A percentile compares a stretch with the other conserved stretches of the same genome.
Conservation (phyloP, 2,329 filamentous ascomycete genomes). For the Metarhizium guizhouense region DNA sequence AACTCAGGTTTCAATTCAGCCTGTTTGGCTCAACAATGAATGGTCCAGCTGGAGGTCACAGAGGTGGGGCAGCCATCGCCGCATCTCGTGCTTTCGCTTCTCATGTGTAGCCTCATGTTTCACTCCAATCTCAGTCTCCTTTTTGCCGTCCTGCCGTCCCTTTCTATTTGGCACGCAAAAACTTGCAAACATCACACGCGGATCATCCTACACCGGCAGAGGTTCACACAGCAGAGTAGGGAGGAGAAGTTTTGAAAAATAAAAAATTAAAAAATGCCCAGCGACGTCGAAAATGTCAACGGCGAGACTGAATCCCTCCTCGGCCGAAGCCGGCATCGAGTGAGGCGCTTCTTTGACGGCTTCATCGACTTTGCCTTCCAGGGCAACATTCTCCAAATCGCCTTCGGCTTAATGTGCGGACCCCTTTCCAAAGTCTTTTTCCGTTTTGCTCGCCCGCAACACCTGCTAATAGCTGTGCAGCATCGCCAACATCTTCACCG, state of each 20-base stretch:
- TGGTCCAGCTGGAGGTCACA: no score
- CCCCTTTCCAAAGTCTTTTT: neutral
- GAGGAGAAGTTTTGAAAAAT: no score
- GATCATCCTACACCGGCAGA: no score
- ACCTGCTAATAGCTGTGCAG: slow-evolving; percentile 25
- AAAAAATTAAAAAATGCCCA: neutral
- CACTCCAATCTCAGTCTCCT: no score
- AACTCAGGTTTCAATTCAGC: no score
- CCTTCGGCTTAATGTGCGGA: slow-evolving; percentile 62
- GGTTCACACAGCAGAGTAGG: no score
- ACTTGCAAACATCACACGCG: neutral
- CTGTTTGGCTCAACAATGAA: no score
- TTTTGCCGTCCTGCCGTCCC: no score
- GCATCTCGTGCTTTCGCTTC: no score
- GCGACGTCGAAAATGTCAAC: slow-evolving; percentile 1
- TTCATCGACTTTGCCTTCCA: slow-evolving; percentile 67
- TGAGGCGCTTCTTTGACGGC: slow-evolving; percentile 46
- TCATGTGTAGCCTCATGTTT: no score
- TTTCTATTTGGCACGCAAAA: neutral
- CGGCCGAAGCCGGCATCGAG: slow-evolving; percentile 35
- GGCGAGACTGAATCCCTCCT: slow-evolving; percentile 31
- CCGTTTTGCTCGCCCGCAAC: neutral
- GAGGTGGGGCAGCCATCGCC: no score
- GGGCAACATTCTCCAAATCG: slow-evolving; percentile 68
- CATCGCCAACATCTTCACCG: slow-evolving; percentile 61